Percentiles rank a stretch among this genome's conserved stretches.
phyloP scores from a whole-genome alignment of 805 yeast species.

The Candida morakotiae region DNA sequence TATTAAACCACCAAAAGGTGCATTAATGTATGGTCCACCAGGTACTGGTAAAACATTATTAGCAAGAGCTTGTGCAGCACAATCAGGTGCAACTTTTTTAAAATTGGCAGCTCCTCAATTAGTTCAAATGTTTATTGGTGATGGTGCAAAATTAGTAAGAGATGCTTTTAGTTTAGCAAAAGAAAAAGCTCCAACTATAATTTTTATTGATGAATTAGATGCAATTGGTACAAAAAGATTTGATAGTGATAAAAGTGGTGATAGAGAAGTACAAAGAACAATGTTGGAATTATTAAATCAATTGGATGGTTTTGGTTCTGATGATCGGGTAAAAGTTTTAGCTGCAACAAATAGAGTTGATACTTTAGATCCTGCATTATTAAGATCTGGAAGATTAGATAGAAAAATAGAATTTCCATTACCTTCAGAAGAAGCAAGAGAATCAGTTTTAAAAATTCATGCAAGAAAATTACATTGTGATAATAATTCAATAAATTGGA shows the following conservation, averaged over 20 bases:
- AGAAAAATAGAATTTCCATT: conserved; percentile 97
- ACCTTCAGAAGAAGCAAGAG: conserved; percentile 96
- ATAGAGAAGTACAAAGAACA: conserved; percentile 45
- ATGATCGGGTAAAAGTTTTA: conserved; percentile 93
- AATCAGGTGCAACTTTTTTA: conserved; percentile 42
- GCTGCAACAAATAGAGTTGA: conserved; percentile 99
- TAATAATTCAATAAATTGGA: conserved; percentile 86
- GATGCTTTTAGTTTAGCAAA: conserved; percentile 46
- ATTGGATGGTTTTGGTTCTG: conserved; percentile 93
- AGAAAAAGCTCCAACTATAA: conserved; percentile 44
- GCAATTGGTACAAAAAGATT: conserved; percentile 45
- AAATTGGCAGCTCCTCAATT: conserved; percentile 44
- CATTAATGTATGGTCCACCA: conserved; percentile 47
- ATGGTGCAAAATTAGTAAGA: conserved; percentile 43
- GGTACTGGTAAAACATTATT: conserved; percentile 15
- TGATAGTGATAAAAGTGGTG: conserved; percentile 44
- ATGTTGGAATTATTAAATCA: conserved; percentile 48
- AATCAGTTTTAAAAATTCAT: conserved; percentile 93
- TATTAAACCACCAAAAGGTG: conserved; percentile 60
- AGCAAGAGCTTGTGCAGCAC: conserved; percentile 48
- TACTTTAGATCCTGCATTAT: conserved; percentile 94
- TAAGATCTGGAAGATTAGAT: conserved; percentile 96
- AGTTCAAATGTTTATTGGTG: conserved; percentile 46
- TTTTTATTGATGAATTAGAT: conserved; percentile 45
- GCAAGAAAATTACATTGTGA: conserved; percentile 95